Base-by-base conservation (phyloP, 1,139 yeast species). In the Yamadazyma triangularis region DNA sequence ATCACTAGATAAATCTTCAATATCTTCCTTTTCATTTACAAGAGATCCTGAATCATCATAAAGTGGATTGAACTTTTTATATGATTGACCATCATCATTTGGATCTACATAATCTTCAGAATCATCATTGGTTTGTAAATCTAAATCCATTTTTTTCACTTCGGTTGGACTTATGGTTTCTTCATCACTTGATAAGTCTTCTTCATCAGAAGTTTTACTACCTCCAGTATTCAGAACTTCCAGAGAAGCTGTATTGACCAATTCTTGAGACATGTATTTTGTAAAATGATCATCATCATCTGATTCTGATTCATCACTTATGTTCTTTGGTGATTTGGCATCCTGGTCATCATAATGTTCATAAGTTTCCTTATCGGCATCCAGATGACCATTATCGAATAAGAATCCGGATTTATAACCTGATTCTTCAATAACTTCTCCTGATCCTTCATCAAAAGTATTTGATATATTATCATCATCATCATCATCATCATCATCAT, bases 261-360 rank as follows among this genome's bases (percentile, higher is more conserved):
- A 70, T 51, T 87, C 91, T 51, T 81, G 88, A 4, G 94, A 78
- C 82, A 87, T 83, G 54, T 86, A 87, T 37, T 82, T 76, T 13
- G 89, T 78, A 51, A 86, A 86, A 38, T 58, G 62, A 32, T 60
- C 63, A 38, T 51, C 65, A 23, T 44, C 48, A 33, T 53, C 60
- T 30, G 56, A 50, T 30, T 47, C 58, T 3, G 56, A 52, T n/a
- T n/a, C n/a, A 29, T 53, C 59, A 32, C 54, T 49, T 7, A 18
- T 18, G 8, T 24, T 27, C 3, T 18, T 24, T 19, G 27, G 23
- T 15, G 13, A 18, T 18, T 18, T 9, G 6, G 50, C 48, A n/a
- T n/a, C n/a, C n/a, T n/a, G n/a, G n/a, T n/a, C n/a, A n/a, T n/a
- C n/a, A n/a, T n/a, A n/a, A n/a, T n/a, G n/a, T n/a, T n/a, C n/a